These are phyloP conservation scores for Asterella californica DNA, from an alignment of 225 moss, liverwort and hornwort species.

Conservation along the genomic window DNA sequence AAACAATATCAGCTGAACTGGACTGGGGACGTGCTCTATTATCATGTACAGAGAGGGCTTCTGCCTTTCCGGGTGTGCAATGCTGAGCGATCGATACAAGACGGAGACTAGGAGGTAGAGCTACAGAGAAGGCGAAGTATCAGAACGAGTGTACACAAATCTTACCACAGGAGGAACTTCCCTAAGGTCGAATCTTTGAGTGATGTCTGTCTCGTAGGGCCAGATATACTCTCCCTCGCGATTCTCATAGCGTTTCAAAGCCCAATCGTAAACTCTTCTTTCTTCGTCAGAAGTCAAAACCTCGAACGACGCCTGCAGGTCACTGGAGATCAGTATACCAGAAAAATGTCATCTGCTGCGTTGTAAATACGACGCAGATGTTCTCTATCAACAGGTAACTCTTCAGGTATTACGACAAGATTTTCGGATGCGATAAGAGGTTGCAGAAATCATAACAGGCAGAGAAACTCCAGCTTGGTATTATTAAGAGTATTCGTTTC, in stretches of 20 bases:
- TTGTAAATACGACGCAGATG: no score
- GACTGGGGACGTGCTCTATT: neutral
- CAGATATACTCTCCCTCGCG: constrained; percentile 35
- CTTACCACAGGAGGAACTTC: constrained; percentile 17
- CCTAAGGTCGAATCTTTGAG: constrained; percentile 11
- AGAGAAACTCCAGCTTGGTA: neutral
- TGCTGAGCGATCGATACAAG: neutral
- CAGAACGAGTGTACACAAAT: neutral
- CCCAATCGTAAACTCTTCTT: constrained; percentile 45
- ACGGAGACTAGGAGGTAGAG: neutral
- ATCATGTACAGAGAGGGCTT: neutral
- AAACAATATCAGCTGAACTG: neutral
- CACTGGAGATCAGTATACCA: neutral
- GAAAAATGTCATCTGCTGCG: neutral
- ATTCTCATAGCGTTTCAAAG: constrained; percentile 26
- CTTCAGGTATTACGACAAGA: neutral
- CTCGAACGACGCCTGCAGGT: constrained; percentile 33
- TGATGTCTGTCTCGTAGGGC: constrained; percentile 39
- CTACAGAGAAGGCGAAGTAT: neutral
- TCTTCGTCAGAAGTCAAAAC: constrained; percentile 37
- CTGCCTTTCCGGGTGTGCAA: neutral
- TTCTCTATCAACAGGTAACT: neutral
- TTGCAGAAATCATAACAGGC: neutral
- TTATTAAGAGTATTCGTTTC: neutral
- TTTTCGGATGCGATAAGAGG: neutral